Percentiles rank a stretch among this genome's conserved stretches.
phyloP scores from a whole-genome alignment of 2,329 filamentous ascomycete genomes.

The Cryoendolithus antarcticus region DNA sequence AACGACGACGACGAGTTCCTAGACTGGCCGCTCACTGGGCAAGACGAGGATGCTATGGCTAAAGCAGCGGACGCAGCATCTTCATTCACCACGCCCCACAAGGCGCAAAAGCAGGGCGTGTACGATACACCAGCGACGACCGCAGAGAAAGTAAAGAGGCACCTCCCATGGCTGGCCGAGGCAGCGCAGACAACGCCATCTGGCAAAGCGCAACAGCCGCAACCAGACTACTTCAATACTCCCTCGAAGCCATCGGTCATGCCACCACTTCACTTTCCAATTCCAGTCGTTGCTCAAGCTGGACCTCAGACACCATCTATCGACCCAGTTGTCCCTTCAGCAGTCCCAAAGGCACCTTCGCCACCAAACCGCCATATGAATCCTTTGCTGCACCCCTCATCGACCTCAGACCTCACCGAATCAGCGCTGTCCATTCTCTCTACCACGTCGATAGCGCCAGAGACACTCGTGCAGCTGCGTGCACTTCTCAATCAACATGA shows the following conservation, averaged over 20 bases:
- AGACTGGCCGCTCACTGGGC: conserved; percentile 20
- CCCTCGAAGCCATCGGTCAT: conserved; percentile 10
- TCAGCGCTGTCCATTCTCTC: conserved; percentile 14
- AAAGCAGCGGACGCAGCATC: conserved; percentile 11
- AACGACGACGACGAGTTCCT: conserved; percentile 19
- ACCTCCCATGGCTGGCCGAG: conserved; percentile 26
- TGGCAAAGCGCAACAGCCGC: conserved; percentile 5
- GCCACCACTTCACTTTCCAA: not conserved
- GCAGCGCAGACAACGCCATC: not conserved
- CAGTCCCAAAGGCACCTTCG: conserved; percentile 9
- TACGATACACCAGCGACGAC: conserved; percentile 27
- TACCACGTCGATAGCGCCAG: conserved; percentile 9
- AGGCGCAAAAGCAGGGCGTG: conserved; percentile 25
- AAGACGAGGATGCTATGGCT: conserved; percentile 23
- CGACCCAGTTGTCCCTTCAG: no score
- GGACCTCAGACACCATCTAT: no score
- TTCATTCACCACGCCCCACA: conserved; percentile 27
- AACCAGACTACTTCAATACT: conserved; percentile 13
- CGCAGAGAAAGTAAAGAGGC: conserved; percentile 15
- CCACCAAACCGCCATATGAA: conserved; percentile 14
- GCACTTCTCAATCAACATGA: conserved; percentile 43
- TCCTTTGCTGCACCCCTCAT: conserved; percentile 14
- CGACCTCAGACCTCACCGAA: conserved; percentile 13
- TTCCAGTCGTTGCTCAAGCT: no score
- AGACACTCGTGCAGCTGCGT: conserved; percentile 26